Evolutionary conservation across 2,329 filamentous ascomycete species (phyloP).

Genomic region (Aspergillus alliaceus): DNA sequence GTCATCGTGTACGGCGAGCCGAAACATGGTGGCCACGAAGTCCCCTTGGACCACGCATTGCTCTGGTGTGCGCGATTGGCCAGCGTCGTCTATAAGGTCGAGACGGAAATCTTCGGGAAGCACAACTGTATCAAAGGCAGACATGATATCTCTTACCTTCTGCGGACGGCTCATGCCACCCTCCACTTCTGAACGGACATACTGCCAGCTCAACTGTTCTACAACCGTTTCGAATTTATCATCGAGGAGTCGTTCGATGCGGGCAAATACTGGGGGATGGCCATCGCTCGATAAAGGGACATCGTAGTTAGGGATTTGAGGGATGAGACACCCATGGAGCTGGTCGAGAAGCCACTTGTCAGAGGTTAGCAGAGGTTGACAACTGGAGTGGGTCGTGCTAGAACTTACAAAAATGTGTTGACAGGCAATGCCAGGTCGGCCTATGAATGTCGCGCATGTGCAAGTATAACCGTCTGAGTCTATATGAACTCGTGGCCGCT

Average conservation of each 20-base stretch:
- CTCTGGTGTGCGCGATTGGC: conserved; percentile 35
- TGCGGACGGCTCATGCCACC: conserved; percentile 38
- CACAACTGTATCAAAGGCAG: conserved; percentile 41
- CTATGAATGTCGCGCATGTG: conserved; percentile 36
- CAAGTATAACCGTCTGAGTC: conserved; percentile 31
- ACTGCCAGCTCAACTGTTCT: conserved; percentile 36
- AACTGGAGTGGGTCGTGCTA: not conserved
- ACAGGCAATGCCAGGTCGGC: conserved; percentile 33
- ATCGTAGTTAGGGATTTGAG: conserved; percentile 26
- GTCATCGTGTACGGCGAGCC: conserved; percentile 46
- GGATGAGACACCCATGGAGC: conserved; percentile 36
- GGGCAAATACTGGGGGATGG: conserved; percentile 28
- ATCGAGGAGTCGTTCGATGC: conserved; percentile 33
- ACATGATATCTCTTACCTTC: conserved; percentile 46
- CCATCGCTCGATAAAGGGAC: conserved; percentile 35
- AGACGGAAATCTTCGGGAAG: conserved; percentile 44
- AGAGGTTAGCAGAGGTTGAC: conserved; percentile 9
- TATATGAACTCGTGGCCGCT: conserved; percentile 36
- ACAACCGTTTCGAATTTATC: conserved; percentile 34
- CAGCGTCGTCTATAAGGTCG: conserved; percentile 39
- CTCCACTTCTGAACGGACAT: conserved; percentile 25
- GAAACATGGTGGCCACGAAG: conserved; percentile 46
- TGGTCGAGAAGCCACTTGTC: conserved; percentile 44
- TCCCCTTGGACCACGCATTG: conserved; percentile 47
- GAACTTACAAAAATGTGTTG: conserved; percentile 44